A percentile compares a stretch with the other conserved stretches of the same genome.
Evolutionary conservation across 2,329 filamentous ascomycete genomes (phyloP).

Genomic region (Rutstroemia sp.): DNA sequence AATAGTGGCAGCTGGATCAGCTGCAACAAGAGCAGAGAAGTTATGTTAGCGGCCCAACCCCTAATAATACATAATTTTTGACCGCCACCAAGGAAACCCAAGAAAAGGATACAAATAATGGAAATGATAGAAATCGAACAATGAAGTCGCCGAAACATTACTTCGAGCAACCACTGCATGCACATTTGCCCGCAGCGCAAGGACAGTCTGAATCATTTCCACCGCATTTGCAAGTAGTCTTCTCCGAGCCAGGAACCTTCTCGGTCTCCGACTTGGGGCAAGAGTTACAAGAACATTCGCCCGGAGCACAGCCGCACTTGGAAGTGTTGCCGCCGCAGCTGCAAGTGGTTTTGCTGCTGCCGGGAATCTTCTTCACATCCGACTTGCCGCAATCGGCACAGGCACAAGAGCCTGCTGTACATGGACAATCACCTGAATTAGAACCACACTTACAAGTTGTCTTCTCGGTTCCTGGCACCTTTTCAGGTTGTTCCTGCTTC

Average conservation of each 20-base stretch:
- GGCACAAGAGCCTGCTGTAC: constrained; percentile 38
- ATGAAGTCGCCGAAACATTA: constrained; percentile 4
- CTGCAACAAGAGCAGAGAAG: constrained; percentile 13
- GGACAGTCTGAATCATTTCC: constrained; percentile 30
- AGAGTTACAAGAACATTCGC: constrained; percentile 33
- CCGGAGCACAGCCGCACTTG: constrained; percentile 32
- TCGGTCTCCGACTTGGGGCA: constrained; percentile 34
- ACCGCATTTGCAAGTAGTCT: constrained; percentile 32
- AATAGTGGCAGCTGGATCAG: constrained; percentile 18
- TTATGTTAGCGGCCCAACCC: constrained; percentile 18
- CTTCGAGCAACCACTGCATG: constrained; percentile 27
- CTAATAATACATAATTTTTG: constrained; percentile 13
- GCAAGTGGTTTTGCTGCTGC: constrained; percentile 35
- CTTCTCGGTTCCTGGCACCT: constrained; percentile 32
- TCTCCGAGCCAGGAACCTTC: constrained; percentile 28
- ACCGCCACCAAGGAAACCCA: background rate
- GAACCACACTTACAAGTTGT: constrained; percentile 40
- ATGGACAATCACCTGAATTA: constrained; percentile 36
- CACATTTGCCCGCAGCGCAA: constrained; percentile 24
- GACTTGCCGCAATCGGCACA: constrained; percentile 41
- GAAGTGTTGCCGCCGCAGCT: constrained; percentile 32
- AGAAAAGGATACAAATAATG: constrained; percentile 13
- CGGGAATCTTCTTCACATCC: constrained; percentile 32
- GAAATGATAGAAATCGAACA: constrained; percentile 3
- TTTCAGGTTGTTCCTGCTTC: constrained; percentile 48